phyloP scores from a whole-genome alignment of 2,329 filamentous ascomycete genomes.

The Fusarium proliferatum region DNA sequence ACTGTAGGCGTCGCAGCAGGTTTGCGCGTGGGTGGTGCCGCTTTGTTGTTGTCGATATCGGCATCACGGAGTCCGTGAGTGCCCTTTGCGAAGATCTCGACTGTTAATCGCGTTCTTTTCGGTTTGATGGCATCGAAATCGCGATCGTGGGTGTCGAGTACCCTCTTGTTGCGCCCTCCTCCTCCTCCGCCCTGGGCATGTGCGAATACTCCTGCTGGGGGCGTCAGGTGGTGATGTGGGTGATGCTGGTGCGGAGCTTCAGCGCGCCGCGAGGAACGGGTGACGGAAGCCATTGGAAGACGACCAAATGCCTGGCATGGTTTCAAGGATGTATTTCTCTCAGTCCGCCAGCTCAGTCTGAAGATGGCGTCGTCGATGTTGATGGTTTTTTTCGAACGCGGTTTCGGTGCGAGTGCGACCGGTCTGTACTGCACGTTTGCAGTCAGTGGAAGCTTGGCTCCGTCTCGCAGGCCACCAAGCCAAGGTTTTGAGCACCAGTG shows the following conservation, averaged over 20 bases:
- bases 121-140: slow-evolving; percentile 58
- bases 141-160: slow-evolving; percentile 57
- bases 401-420: slow-evolving; percentile 43
- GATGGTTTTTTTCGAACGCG: slow-evolving; percentile 45
- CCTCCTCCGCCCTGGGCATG: slow-evolving; percentile 49
- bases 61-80: slow-evolving; percentile 39
- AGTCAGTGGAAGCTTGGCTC: slow-evolving; percentile 28
- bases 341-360: slow-evolving; percentile 37
- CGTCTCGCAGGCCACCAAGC: slow-evolving; percentile 3
- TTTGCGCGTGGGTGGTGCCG: slow-evolving; percentile 43
- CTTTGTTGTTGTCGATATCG: slow-evolving; percentile 42
- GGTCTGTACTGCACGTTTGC: slow-evolving; percentile 31
- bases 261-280: slow-evolving; percentile 62
- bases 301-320: slow-evolving; percentile 52
- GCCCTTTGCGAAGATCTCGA: slow-evolving; percentile 60
- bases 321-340: slow-evolving; percentile 43
- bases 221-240: slow-evolving; percentile 47
- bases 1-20: slow-evolving; percentile 39
- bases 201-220: slow-evolving; percentile 48
- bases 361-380: slow-evolving; percentile 44
- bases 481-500: slow-evolving; percentile 24
- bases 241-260: slow-evolving; percentile 57
- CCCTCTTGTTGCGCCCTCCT: slow-evolving; percentile 59
- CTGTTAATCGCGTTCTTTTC: slow-evolving; percentile 64
- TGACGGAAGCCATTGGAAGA: slow-evolving; percentile 63